Conservation (phyloP, 2,329 filamentous ascomycete genomes). For the Pyrenophora teres region DNA sequence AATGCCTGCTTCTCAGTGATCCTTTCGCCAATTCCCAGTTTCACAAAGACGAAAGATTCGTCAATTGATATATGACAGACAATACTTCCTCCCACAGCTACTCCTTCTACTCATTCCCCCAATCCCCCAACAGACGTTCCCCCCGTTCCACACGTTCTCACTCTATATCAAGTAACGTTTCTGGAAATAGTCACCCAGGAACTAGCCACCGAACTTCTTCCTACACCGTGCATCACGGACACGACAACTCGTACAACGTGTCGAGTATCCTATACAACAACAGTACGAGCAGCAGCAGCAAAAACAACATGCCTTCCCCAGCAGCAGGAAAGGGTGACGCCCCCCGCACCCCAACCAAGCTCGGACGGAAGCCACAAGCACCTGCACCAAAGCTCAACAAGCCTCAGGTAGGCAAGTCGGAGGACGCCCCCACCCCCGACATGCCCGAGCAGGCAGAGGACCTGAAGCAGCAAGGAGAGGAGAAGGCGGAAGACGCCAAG, state of each 20-base stretch:
- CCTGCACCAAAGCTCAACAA: conserved; percentile 51
- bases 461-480: conserved; percentile 45
- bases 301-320: conserved; percentile 53
- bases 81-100: conserved; percentile 54
- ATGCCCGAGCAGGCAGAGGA: conserved; percentile 45
- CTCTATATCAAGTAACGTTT: conserved; percentile 48
- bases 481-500: conserved; percentile 43
- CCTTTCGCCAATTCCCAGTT: conserved; percentile 7
- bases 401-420: conserved; percentile 34
- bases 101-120: conserved; percentile 59
- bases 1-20: conserved; percentile 26
- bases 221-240: conserved; percentile 27
- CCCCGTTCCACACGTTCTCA: conserved; percentile 44
- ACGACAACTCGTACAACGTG: conserved; percentile 39
- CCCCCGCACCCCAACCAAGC: conserved; percentile 58
- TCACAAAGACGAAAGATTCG: conserved; percentile 42
- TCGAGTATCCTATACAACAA: conserved; percentile 41
- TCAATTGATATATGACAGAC: conserved; percentile 55
- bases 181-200: conserved; percentile 34
- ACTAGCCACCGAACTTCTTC: conserved; percentile 25
- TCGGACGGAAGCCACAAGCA: conserved; percentile 52
- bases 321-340: conserved; percentile 56
- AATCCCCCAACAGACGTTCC: conserved; percentile 53
- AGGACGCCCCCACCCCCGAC: conserved; percentile 45
- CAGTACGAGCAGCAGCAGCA: background rate